phyloP scores from a whole-genome alignment of 345 rosid species.

The Dipteronia dyeriana region DNA sequence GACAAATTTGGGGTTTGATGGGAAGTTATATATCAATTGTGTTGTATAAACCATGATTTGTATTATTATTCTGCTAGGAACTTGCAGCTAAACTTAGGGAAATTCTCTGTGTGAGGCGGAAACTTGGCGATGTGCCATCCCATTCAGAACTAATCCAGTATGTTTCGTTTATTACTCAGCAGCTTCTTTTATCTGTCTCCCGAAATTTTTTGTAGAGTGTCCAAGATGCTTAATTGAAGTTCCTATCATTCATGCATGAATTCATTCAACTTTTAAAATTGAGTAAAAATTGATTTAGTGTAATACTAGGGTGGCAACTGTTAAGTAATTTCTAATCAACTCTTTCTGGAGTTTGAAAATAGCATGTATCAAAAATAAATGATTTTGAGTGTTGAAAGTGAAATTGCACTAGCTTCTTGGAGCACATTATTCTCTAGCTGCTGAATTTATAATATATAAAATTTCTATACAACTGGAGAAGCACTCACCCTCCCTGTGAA shows the following conservation, averaged over 20 bases:
- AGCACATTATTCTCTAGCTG: background rate
- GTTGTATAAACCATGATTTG: slow-evolving; percentile 8
- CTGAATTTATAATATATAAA: background rate
- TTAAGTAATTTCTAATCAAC: background rate
- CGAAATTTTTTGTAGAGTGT: background rate
- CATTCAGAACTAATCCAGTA: slow-evolving; percentile 85
- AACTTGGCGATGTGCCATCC: slow-evolving; percentile 71
- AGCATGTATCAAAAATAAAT: background rate
- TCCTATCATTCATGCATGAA: background rate
- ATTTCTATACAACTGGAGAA: background rate
- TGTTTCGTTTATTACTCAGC: slow-evolving; percentile 20
- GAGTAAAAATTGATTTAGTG: background rate
- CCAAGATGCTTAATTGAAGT: background rate
- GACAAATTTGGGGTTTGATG: background rate
- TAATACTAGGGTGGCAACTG: background rate
- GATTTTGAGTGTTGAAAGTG: background rate
- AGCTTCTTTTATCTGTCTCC: background rate
- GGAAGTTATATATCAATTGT: background rate
- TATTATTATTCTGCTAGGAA: slow-evolving; percentile 44
- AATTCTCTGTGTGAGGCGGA: slow-evolving; percentile 53
- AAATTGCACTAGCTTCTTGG: background rate
- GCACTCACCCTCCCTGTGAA: background rate
- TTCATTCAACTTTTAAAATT: background rate
- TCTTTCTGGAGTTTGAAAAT: background rate
- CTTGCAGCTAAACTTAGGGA: slow-evolving; percentile 60